Conservation (phyloP, 352 stramenopile species). For the Detonula confervacea region DNA sequence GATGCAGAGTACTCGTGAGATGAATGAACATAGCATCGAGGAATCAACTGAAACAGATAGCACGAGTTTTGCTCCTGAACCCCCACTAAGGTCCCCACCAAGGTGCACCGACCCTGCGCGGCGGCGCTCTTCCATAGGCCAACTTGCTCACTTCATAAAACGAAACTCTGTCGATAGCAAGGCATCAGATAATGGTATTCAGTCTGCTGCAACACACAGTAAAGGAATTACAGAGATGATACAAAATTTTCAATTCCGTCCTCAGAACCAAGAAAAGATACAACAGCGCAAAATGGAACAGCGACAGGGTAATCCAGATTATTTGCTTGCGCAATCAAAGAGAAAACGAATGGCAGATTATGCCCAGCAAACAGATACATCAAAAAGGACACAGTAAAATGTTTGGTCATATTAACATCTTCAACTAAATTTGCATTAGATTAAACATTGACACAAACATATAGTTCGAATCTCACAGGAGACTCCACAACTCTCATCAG, state of each 20-base stretch:
- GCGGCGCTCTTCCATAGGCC: conserved; percentile 22
- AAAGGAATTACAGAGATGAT: conserved; percentile 22
- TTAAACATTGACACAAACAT: neutral
- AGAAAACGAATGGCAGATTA: conserved; percentile 35
- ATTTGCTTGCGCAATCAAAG: conserved; percentile 23
- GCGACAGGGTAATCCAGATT: conserved; percentile 21
- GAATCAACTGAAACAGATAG: conserved; percentile 23
- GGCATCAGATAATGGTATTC: neutral
- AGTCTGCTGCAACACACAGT: neutral
- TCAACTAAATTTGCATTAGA: neutral
- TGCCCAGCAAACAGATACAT: neutral
- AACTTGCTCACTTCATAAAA: conserved; percentile 33
- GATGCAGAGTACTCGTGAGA: neutral
- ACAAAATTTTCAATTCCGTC: conserved; percentile 26
- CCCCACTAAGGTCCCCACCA: too few species aligned
- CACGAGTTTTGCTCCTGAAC: conserved; percentile 7
- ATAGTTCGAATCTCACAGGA: too few species aligned
- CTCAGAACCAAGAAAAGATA: neutral
- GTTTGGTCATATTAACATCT: neutral
- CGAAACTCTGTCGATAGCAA: conserved; percentile 7
- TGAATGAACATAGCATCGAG: conserved; percentile 25
- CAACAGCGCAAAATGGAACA: conserved; percentile 10
- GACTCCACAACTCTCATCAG: too few species aligned
- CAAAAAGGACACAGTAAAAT: neutral
- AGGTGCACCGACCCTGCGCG: neutral